Evolutionary conservation across 1,139 yeast species (phyloP), one percentile per base, ranked within the genome.

Genomic region (Tardiomyces blankii): DNA sequence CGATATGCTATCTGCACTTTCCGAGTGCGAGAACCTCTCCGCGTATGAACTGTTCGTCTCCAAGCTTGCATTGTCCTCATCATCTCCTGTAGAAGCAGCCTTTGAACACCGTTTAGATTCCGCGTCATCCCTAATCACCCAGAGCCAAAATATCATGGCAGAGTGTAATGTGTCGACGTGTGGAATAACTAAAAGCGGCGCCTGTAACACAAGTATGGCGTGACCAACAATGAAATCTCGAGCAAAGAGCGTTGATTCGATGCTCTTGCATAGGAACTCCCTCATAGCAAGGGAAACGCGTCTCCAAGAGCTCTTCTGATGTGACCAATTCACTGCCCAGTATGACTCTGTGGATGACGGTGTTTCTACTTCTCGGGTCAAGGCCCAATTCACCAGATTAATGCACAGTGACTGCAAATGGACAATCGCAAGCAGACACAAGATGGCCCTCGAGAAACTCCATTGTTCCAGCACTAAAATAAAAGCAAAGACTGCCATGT

Each of bases 321-420:
- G 66, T 39, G 72, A 59, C 95, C 95, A 86, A 44, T 70, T 72
- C 0, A 95, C 95, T 0, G 86, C 75, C 95, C 95, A 87, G 95
- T 95, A 87, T 0, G 89, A 80, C 25, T 72, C 59, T 56, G 83
- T 1, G 82, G 61, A 38, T 66, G 65, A 49, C 76, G 80, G 49
- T 72, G 75, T 40, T 69, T 71, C 49, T 75, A 65, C 56, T 21
- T 86, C 95, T 48, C 82, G 68, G 0, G 89, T 72, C 14, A 75
- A 54, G 3, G 77, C 43, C 2, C 76, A 63, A 2, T 75, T 67
- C 1, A 75, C 51, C 1, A 72, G 51, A 40, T 77, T 73, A 48
- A 76, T 71, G 1, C 82, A n/a, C 6, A 74, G 57, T 18, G 76
- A 67, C 50, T 84, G 91, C 14, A 80, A 54, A 43, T 72, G 70